Conservation (phyloP, 1,284 basidiomycete genomes). For the Golubevia pallescens region DNA sequence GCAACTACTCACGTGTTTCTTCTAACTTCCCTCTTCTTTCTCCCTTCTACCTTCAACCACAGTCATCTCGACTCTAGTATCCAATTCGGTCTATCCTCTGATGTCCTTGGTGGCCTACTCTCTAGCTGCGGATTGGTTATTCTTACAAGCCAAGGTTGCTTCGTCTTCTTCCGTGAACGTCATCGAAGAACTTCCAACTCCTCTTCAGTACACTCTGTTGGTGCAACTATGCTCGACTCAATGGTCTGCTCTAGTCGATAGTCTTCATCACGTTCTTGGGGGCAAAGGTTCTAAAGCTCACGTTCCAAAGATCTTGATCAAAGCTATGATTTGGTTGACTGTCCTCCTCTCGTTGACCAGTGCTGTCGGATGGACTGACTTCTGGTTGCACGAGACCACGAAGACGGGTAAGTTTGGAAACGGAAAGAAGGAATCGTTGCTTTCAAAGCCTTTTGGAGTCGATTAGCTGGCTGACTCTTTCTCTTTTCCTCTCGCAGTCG, state of each 20-base stretch:
- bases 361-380: constrained; percentile 8
- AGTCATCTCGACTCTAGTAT: constrained; percentile 14
- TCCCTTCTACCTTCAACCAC: too few species aligned
- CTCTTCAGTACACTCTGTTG: constrained; percentile 16
- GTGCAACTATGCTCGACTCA: constrained; percentile 11
- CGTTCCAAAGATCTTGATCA: constrained; percentile 11
- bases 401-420: constrained; percentile 3
- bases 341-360: constrained; percentile 6
- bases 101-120: constrained; percentile 18
- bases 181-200: constrained; percentile 12
- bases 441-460: too few species aligned
- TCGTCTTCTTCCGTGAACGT: neutral
- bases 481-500: neutral
- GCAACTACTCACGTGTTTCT: too few species aligned
- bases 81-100: constrained; percentile 13
- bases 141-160: constrained; percentile 8
- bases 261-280: constrained; percentile 7
- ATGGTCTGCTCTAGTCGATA: constrained; percentile 12
- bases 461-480: too few species aligned
- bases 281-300: constrained; percentile 2
- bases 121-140: constrained; percentile 16
- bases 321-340: constrained; percentile 14
- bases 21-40: too few species aligned
- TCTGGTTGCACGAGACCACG: constrained; percentile 17
- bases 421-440: too few species aligned